Evolutionary conservation across 768 basidiomycete genomes (phyloP).

Genomic region (Amanita inopinata): DNA sequence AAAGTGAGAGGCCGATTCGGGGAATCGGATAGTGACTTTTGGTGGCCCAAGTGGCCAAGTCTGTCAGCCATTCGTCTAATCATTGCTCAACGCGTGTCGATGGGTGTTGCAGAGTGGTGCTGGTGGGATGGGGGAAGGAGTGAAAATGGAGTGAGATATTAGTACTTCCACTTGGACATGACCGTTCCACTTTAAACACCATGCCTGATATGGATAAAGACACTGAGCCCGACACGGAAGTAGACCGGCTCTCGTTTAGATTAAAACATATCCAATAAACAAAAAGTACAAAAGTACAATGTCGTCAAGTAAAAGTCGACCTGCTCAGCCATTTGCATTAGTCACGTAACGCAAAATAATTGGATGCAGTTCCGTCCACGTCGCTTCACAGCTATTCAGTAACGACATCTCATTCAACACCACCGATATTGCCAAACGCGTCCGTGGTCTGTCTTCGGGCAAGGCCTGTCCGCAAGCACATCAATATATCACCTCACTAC

Average conservation of each 20-base stretch:
- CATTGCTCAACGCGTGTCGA: slow-evolving; percentile 19
- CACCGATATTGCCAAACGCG: slow-evolving; percentile 34
- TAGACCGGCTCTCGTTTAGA: slow-evolving; percentile 1
- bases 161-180: not conserved
- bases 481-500: slow-evolving; percentile 5
- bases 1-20: slow-evolving; percentile 17
- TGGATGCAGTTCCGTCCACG: slow-evolving; percentile 25
- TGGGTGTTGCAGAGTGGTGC: slow-evolving; percentile 2
- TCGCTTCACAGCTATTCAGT: slow-evolving; percentile 38
- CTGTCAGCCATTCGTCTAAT: slow-evolving; percentile 45
- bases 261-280: too few species aligned
- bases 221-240: not conserved
- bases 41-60: slow-evolving; percentile 31
- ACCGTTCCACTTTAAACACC: too few species aligned
- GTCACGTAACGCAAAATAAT: not conserved
- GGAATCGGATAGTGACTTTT: slow-evolving; percentile 7
- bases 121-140: slow-evolving; percentile 9
- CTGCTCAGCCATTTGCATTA: not conserved
- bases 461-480: slow-evolving; percentile 23
- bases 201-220: not conserved
- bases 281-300: slow-evolving; percentile 4
- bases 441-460: slow-evolving; percentile 26
- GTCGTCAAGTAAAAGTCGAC: too few species aligned
- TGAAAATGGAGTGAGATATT: not conserved
- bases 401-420: slow-evolving; percentile 43